Evolutionary conservation across 495 filamentous ascomycete species (phyloP).

Genomic region (Tuber melanosporum): DNA sequence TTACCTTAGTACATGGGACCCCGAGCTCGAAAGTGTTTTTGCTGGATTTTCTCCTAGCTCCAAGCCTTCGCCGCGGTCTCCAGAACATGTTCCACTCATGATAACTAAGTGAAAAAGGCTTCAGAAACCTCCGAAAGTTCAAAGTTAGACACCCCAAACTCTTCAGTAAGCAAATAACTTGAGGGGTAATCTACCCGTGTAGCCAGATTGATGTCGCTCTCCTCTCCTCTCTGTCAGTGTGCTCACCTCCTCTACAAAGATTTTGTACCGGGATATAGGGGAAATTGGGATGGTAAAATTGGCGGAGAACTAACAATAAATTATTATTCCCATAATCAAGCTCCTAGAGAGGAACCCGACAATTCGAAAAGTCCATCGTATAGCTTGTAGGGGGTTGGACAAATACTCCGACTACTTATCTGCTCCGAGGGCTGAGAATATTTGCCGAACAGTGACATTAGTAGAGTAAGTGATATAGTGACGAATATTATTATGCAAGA

Average conservation of each 20-base stretch:
- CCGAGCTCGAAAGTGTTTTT: too few species aligned
- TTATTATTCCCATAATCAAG: not conserved
- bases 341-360: not conserved
- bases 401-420: not conserved
- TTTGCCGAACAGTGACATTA: not conserved
- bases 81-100: not conserved
- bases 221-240: not conserved
- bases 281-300: not conserved
- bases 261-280: not conserved
- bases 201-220: not conserved
- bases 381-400: not conserved
- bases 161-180: not conserved
- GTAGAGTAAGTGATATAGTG: not conserved
- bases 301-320: not conserved
- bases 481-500: not conserved
- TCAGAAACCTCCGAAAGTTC: not conserved
- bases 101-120: not conserved
- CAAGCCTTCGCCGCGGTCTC: not conserved
- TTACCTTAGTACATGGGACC: too few species aligned
- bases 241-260: too few species aligned
- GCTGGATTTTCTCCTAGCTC: too few species aligned
- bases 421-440: not conserved
- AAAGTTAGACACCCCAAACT: too few species aligned
- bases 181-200: not conserved
- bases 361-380: not conserved